These are phyloP conservation scores for Pulveroboletus sp. DNA, from an alignment of 768 basidiomycete genomes.

Conservation along the genomic window DNA sequence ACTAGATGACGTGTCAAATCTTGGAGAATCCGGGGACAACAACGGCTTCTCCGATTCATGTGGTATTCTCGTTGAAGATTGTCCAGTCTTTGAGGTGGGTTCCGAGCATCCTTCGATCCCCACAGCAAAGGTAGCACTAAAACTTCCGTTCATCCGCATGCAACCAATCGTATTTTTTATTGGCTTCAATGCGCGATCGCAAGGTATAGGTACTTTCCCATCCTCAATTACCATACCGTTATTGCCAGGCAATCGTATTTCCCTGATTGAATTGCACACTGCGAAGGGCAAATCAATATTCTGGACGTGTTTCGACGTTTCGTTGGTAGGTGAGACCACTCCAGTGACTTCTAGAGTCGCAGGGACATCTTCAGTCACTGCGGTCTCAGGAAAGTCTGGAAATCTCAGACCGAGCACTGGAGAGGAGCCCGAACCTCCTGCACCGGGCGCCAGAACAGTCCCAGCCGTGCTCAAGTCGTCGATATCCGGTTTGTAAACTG, in stretches of 20 bases:
- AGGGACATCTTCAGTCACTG: not conserved
- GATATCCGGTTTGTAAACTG: slow-evolving; percentile 28
- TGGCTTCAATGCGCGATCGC: not conserved
- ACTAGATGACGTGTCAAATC: slow-evolving; percentile 10
- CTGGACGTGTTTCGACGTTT: not conserved
- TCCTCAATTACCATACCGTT: not conserved
- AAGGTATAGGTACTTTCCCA: not conserved
- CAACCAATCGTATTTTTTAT: not conserved
- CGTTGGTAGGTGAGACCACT: not conserved
- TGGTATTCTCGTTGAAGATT: not conserved
- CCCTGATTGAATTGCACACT: not conserved
- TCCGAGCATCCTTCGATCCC: not conserved
- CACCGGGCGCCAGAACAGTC: not conserved
- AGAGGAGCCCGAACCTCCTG: not conserved
- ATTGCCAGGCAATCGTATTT: slow-evolving; percentile 9
- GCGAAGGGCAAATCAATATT: not conserved
- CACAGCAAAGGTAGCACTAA: not conserved
- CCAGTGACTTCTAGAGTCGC: not conserved
- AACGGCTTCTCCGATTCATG: not conserved
- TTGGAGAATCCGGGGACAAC: slow-evolving; percentile 5
- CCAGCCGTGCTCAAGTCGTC: slow-evolving; percentile 13
- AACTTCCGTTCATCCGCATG: slow-evolving; percentile 12
- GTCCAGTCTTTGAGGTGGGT: not conserved
- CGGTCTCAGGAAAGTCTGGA: not conserved
- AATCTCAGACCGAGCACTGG: not conserved